Conservation (phyloP, 768 basidiomycete genomes). For the Tulasnella sp. region DNA sequence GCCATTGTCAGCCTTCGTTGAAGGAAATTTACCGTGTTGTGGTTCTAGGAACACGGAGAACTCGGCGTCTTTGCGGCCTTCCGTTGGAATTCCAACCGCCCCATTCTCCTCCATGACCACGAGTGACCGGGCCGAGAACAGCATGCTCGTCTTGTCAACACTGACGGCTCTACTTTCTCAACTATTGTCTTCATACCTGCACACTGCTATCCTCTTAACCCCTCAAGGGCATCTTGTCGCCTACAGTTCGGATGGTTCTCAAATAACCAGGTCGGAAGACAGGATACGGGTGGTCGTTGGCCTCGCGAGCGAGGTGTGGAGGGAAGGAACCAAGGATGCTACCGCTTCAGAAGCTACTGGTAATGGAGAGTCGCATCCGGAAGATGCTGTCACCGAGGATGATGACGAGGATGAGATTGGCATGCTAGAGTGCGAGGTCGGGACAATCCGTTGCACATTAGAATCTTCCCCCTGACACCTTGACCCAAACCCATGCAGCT, state of each 20-base stretch:
- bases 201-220: slow-evolving; percentile 28
- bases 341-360: background rate
- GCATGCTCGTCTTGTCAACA: slow-evolving; percentile 22
- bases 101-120: background rate
- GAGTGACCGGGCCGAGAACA: background rate
- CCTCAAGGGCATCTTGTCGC: slow-evolving; percentile 29
- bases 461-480: background rate
- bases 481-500: slow-evolving; percentile 11
- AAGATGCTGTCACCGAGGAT: background rate
- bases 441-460: background rate
- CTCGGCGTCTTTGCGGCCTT: background rate
- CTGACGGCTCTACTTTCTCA: slow-evolving; percentile 15
- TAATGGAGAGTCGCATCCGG: background rate
- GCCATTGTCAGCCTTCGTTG: background rate
- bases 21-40: background rate
- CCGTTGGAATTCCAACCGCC: slow-evolving; percentile 9
- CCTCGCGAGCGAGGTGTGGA: slow-evolving; percentile 29
- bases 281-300: slow-evolving; percentile 28
- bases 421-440: slow-evolving; percentile 30
- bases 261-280: slow-evolving; percentile 21
- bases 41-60: background rate
- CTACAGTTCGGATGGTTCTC: slow-evolving; percentile 8
- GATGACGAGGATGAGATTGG: slow-evolving; percentile 27
- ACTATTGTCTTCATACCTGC: slow-evolving; percentile 21
- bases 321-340: slow-evolving; percentile 16